Conservation (phyloP, 805 yeast species). For the Cyberlindnera mississippiensis region DNA sequence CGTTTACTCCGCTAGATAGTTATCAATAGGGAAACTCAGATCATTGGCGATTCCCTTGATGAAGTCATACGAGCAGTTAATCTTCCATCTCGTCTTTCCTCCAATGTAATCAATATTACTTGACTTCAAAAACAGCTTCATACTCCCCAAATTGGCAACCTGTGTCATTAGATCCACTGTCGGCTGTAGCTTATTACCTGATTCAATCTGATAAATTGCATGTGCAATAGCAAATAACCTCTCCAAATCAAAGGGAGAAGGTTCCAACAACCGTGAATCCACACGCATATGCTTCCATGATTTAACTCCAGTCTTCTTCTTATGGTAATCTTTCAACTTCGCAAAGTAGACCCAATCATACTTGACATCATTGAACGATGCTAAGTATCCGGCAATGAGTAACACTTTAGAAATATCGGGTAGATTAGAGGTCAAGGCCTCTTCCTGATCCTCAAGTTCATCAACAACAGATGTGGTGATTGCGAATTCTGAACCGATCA, state of each 20-base stretch:
- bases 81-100: conserved; percentile 72
- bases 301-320: conserved; percentile 35
- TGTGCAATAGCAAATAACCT: conserved; percentile 75
- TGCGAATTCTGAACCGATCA: conserved; percentile 34
- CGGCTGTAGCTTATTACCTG: conserved; percentile 29
- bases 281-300: conserved; percentile 38
- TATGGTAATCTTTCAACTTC: conserved; percentile 45
- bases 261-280: conserved; percentile 61
- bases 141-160: conserved; percentile 33
- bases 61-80: conserved; percentile 67
- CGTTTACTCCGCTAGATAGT: conserved; percentile 44
- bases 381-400: conserved; percentile 77
- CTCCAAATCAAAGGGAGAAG: conserved; percentile 73
- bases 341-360: conserved; percentile 71
- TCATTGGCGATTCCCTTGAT: conserved; percentile 59
- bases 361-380: conserved; percentile 70
- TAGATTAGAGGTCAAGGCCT: conserved; percentile 38
- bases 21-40: conserved; percentile 60
- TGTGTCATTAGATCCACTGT: conserved; percentile 35
- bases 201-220: conserved; percentile 52
- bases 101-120: conserved; percentile 51
- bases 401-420: conserved; percentile 63
- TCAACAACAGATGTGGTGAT: conserved; percentile 19
- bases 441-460: conserved; percentile 11
- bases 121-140: conserved; percentile 30